phyloP scores from a whole-genome alignment of 768 basidiomycete species.

The Leucosporidium creatinivorum region DNA sequence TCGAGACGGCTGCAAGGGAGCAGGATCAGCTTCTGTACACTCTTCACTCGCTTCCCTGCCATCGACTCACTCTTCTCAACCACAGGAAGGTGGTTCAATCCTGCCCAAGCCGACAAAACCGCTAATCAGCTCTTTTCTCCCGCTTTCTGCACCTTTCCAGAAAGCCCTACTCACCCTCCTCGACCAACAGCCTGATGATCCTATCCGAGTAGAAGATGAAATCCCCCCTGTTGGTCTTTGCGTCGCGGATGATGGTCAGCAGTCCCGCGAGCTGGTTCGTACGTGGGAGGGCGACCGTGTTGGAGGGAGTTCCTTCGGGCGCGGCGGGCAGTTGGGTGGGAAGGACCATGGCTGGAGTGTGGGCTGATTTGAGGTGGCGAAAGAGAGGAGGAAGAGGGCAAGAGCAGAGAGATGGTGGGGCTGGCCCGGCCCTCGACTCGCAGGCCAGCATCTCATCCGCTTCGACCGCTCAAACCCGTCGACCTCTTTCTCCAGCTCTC shows the following conservation, averaged over 20 bases:
- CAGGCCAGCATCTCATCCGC: no score
- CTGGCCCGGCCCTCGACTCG: no score
- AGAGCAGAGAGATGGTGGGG: no score
- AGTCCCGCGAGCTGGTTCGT: constrained; percentile 73
- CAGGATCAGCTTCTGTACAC: neutral
- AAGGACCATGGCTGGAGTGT: neutral
- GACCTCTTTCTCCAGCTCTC: no score
- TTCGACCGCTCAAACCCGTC: no score
- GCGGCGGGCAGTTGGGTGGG: neutral
- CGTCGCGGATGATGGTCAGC: constrained; percentile 58
- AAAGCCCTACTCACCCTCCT: constrained; percentile 43
- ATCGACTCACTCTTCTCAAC: constrained; percentile 52
- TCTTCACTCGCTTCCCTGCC: no score
- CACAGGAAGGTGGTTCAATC: constrained; percentile 79
- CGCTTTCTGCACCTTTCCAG: no score
- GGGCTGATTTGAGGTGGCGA: neutral
- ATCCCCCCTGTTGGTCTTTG: constrained; percentile 74
- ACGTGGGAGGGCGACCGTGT: constrained; percentile 80
- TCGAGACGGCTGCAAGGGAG: constrained; percentile 50
- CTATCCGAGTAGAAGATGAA: constrained; percentile 89
- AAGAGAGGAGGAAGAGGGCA: constrained; percentile 12
- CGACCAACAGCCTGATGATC: constrained; percentile 61
- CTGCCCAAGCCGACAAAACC: constrained; percentile 42
- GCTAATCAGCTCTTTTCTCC: no score
- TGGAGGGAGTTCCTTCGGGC: constrained; percentile 54